These are phyloP conservation scores for Populus pruinosa DNA, from an alignment of 345 rosid genomes.

Conservation along the genomic window DNA sequence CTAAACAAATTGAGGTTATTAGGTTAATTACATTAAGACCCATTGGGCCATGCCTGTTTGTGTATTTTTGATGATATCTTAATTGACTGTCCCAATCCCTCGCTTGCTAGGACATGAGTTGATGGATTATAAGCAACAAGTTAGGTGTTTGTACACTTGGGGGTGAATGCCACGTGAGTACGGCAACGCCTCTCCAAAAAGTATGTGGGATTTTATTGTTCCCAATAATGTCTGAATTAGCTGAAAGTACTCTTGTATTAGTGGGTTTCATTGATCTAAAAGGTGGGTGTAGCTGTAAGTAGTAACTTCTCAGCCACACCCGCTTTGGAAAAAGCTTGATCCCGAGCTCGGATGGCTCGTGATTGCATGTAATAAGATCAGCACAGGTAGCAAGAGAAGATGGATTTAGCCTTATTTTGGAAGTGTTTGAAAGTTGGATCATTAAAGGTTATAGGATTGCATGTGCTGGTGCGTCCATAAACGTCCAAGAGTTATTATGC, in stretches of 20 bases:
- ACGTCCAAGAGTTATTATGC: not conserved
- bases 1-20: no score
- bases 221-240: not conserved
- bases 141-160: not conserved
- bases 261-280: not conserved
- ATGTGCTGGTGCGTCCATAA: not conserved
- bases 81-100: not conserved
- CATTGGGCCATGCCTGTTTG: no score
- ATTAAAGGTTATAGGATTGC: no score
- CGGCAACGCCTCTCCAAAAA: not conserved
- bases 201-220: not conserved
- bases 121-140: not conserved
- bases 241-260: not conserved
- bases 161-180: not conserved
- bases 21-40: no score
- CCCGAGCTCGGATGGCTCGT: constrained; percentile 13
- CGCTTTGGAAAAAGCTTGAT: not conserved
- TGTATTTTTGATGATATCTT: no score
- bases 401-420: not conserved
- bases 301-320: constrained; percentile 13
- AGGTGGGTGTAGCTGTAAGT: not conserved
- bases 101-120: no score
- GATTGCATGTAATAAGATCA: not conserved
- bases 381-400: not conserved
- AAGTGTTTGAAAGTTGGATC: not conserved